These are phyloP conservation scores for Fusarium continuum DNA, from an alignment of 2,329 filamentous ascomycete genomes.

Conservation along the genomic window DNA sequence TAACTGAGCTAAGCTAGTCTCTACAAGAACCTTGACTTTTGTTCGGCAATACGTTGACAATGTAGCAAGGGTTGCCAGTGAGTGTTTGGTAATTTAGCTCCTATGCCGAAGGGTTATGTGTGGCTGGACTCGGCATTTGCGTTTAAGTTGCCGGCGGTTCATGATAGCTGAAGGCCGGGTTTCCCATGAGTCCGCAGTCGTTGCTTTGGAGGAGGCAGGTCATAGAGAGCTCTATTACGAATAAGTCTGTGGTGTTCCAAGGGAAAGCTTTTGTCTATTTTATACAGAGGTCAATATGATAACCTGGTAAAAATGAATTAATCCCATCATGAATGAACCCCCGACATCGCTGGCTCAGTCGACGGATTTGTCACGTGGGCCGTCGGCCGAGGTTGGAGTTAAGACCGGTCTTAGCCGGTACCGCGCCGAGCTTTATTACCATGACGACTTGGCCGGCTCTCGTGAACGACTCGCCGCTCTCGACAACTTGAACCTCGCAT, in stretches of 20 bases:
- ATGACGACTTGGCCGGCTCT: conserved; percentile 40
- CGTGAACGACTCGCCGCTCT: conserved; percentile 30
- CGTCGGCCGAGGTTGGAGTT: conserved; percentile 53
- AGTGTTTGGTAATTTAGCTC: background rate
- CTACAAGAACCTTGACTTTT: conserved; percentile 12
- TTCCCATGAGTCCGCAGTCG: background rate
- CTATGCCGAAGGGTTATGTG: conserved; percentile 12
- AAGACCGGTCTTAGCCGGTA: conserved; percentile 57
- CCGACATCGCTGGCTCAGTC: conserved; percentile 32
- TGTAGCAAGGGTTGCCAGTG: conserved; percentile 15
- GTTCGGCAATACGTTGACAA: conserved; percentile 11
- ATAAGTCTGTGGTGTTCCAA: background rate
- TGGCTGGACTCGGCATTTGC: conserved; percentile 32
- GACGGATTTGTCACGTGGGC: conserved; percentile 48
- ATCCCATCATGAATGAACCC: background rate
- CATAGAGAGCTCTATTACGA: too few species aligned
- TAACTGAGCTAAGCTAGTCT: conserved; percentile 27
- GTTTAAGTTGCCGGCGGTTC: conserved; percentile 19
- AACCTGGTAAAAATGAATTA: background rate
- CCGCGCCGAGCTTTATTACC: conserved; percentile 41
- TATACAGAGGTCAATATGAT: background rate
- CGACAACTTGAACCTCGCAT: conserved; percentile 37
- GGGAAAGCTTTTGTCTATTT: too few species aligned
- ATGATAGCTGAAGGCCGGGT: conserved; percentile 1
- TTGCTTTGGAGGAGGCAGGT: background rate